phyloP scores from a whole-genome alignment of 2,329 filamentous ascomycete species.

The Botrytis pseudocinerea region DNA sequence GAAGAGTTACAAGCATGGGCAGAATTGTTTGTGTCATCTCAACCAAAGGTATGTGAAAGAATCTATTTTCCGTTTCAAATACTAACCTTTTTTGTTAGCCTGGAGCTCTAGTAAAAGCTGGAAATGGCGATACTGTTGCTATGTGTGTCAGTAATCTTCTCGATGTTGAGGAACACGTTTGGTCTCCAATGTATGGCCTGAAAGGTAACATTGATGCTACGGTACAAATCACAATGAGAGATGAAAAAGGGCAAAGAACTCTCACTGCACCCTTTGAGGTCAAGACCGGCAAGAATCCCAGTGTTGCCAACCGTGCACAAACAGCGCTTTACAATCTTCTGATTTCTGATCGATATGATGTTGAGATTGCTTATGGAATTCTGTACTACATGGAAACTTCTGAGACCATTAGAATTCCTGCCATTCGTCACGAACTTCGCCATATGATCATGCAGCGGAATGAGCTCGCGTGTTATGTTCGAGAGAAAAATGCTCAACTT shows the following conservation, averaged over 20 bases:
- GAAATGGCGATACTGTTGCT: conserved; percentile 71
- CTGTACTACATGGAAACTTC: conserved; percentile 95
- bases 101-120: conserved; percentile 74
- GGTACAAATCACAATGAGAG: conserved; percentile 79
- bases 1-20: conserved; percentile 83
- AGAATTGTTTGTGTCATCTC: conserved; percentile 70
- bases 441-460: conserved; percentile 98
- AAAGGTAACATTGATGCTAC: conserved; percentile 99
- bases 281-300: conserved; percentile 88
- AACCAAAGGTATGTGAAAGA: conserved; percentile 59
- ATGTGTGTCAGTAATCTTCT: conserved; percentile 92
- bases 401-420: conserved; percentile 79
- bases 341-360: conserved; percentile 90
- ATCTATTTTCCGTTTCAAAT: background rate
- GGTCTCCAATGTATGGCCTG: conserved; percentile 95
- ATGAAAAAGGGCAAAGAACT: conserved; percentile 64
- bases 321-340: conserved; percentile 92
- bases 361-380: conserved; percentile 85
- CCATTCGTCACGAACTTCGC: conserved; percentile 81
- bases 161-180: conserved; percentile 96
- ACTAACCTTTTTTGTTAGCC: conserved; percentile 45
- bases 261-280: conserved; percentile 92
- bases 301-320: conserved; percentile 82
- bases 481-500: conserved; percentile 74
- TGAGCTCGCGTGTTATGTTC: conserved; percentile 79